These are phyloP conservation scores for Dissoconium aciculare DNA, from an alignment of 2,329 filamentous ascomycete genomes.

Conservation along the genomic window DNA sequence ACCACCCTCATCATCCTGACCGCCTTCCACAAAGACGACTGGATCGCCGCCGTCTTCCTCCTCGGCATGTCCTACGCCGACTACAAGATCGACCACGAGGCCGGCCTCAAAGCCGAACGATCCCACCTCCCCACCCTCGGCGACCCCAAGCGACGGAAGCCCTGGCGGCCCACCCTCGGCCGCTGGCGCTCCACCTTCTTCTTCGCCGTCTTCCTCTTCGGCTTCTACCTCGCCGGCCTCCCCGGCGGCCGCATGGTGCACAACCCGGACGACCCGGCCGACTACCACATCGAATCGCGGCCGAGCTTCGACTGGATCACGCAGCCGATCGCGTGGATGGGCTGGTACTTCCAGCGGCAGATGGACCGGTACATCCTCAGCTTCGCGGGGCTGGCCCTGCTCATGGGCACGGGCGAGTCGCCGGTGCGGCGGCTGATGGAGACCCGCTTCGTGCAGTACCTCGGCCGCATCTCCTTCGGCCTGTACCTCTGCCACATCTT, in stretches of 20 bases:
- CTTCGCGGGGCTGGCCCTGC: conserved; percentile 5
- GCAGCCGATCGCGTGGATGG: conserved; percentile 5
- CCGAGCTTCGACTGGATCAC: conserved; percentile 7
- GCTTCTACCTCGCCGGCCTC: conserved; percentile 7
- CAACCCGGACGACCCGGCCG: conserved; percentile 1
- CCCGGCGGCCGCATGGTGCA: conserved; percentile 4
- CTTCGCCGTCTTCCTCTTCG: conserved; percentile 6
- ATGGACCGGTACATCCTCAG: conserved; percentile 7
- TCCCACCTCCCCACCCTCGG: conserved; percentile 1
- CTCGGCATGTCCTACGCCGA: conserved; percentile 8
- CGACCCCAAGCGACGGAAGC: background rate
- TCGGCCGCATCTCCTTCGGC: conserved; percentile 43
- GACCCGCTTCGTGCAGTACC: conserved; percentile 37
- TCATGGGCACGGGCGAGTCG: conserved; percentile 7
- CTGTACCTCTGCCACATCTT: conserved; percentile 29
- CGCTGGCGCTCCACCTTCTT: conserved; percentile 2
- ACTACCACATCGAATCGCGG: conserved; percentile 3
- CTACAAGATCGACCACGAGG: conserved; percentile 5
- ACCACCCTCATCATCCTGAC: conserved; percentile 2
- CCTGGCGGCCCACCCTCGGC: conserved; percentile 1
- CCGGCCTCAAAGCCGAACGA: background rate
- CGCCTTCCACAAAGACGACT: conserved; percentile 7
- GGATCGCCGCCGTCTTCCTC: conserved; percentile 8
- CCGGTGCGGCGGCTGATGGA: conserved; percentile 37
- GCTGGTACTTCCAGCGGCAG: conserved; percentile 6